Conservation (phyloP, 2,329 filamentous ascomycete species). For the Aciculosporium take region DNA sequence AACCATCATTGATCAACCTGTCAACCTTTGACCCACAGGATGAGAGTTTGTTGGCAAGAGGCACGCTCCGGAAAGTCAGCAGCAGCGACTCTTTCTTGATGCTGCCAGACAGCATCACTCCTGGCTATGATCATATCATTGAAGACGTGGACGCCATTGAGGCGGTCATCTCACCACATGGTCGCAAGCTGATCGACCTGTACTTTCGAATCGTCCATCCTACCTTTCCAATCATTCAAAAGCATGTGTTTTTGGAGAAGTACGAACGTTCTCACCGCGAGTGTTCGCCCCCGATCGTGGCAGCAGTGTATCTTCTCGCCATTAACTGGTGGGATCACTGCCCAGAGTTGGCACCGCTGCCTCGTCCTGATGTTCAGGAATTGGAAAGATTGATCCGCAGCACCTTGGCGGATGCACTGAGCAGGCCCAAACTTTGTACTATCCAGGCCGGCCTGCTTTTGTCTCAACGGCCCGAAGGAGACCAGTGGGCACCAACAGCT, state of each 20-base stretch:
- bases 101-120: constrained; percentile 59
- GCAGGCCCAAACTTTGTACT: constrained; percentile 67
- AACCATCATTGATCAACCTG: constrained; percentile 68
- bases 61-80: constrained; percentile 60
- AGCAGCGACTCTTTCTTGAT: constrained; percentile 68
- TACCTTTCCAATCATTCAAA: constrained; percentile 70
- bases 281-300: constrained; percentile 62
- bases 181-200: constrained; percentile 61
- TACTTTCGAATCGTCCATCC: constrained; percentile 75
- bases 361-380: constrained; percentile 56
- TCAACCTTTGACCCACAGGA: constrained; percentile 69
- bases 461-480: constrained; percentile 60
- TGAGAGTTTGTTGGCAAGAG: constrained; percentile 58
- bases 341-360: constrained; percentile 46
- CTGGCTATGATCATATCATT: constrained; percentile 54
- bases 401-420: constrained; percentile 62
- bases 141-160: constrained; percentile 62
- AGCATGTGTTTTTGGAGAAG: constrained; percentile 64
- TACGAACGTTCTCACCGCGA: constrained; percentile 59
- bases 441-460: constrained; percentile 64
- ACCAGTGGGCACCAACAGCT: constrained; percentile 73
- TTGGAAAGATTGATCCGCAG: constrained; percentile 61
- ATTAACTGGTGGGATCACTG: constrained; percentile 79
- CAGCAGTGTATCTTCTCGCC: constrained; percentile 71
- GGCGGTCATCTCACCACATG: constrained; percentile 59